Evolutionary conservation across 2,329 filamentous ascomycete genomes (phyloP).

Genomic region (Ampelomyces quisqualis): DNA sequence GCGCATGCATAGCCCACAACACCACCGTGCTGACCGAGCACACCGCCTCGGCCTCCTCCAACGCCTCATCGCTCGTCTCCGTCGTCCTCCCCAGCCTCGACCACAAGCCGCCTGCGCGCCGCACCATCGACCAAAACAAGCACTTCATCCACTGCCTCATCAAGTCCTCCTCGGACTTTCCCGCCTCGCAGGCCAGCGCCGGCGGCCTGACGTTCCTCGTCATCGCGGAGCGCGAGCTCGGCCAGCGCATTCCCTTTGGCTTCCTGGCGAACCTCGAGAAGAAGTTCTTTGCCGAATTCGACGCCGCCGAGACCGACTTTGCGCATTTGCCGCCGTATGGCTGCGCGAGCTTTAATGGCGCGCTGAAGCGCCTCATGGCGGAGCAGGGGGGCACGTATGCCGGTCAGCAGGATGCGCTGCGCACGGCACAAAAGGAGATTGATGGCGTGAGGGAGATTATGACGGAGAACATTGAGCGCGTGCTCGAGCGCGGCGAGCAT

Average conservation of each 20-base stretch:
- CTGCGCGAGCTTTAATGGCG: conserved; percentile 79
- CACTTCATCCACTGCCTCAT: conserved; percentile 96
- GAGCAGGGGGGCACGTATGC: conserved; percentile 78
- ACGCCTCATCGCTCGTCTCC: conserved; percentile 83
- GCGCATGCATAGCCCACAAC: conserved; percentile 91
- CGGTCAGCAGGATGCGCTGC: conserved; percentile 73
- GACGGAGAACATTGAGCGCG: conserved; percentile 90
- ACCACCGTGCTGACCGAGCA: conserved; percentile 92
- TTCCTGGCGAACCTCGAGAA: conserved; percentile 89
- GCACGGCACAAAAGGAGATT: conserved; percentile 83
- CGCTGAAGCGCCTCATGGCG: conserved; percentile 75
- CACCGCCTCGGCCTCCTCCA: conserved; percentile 78
- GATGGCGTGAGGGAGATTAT: conserved; percentile 90
- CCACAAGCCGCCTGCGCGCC: conserved; percentile 77
- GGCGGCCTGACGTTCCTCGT: conserved; percentile 91
- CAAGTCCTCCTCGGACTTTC: conserved; percentile 71
- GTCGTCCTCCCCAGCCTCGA: conserved; percentile 94
- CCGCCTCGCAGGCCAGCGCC: conserved; percentile 56
- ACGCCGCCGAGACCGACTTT: conserved; percentile 69
- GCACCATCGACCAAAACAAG: conserved; percentile 89
- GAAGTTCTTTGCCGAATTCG: conserved; percentile 75
- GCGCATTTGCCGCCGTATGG: conserved; percentile 82
- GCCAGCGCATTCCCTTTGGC: conserved; percentile 86
- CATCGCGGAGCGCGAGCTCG: conserved; percentile 76
- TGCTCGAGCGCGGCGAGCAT: conserved; percentile 82